Percentiles rank a stretch among this genome's conserved stretches.
Conservation (phyloP, 495 filamentous ascomycete species). For the Penicillium coffeae region DNA sequence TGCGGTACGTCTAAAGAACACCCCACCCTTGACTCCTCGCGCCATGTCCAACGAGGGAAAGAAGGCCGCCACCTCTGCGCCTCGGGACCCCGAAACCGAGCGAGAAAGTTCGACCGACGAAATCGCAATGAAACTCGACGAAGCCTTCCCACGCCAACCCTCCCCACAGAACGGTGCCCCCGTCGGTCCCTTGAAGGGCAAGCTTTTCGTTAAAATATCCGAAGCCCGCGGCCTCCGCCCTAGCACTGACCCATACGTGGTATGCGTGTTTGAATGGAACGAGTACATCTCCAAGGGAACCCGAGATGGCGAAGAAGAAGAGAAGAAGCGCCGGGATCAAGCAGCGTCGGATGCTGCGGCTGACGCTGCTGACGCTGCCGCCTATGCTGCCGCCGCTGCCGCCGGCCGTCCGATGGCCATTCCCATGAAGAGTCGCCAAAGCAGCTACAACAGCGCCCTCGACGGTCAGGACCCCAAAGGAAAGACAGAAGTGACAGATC, state of each 20-base stretch:
- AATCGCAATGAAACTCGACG: slow-evolving; percentile 42
- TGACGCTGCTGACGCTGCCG: slow-evolving; percentile 39
- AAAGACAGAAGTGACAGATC: slow-evolving; percentile 70
- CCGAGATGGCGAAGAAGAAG: slow-evolving; percentile 53
- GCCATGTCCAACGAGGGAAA: slow-evolving; percentile 66
- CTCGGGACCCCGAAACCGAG: slow-evolving; percentile 23
- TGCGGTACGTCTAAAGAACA: slow-evolving; percentile 72
- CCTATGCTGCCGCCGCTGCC: background rate
- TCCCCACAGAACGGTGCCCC: slow-evolving; percentile 49
- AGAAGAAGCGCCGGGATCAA: slow-evolving; percentile 44
- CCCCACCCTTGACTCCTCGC: slow-evolving; percentile 80
- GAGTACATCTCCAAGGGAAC: slow-evolving; percentile 91
- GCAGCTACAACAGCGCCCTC: slow-evolving; percentile 79
- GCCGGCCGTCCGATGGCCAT: slow-evolving; percentile 8
- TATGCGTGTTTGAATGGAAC: slow-evolving; percentile 94
- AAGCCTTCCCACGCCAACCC: slow-evolving; percentile 35
- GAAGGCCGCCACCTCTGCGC: slow-evolving; percentile 30
- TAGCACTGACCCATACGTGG: slow-evolving; percentile 86
- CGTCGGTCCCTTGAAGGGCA: slow-evolving; percentile 78
- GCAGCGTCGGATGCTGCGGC: slow-evolving; percentile 67
- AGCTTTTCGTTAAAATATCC: slow-evolving; percentile 80
- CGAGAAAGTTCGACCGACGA: slow-evolving; percentile 35
- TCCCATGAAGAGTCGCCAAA: slow-evolving; percentile 48
- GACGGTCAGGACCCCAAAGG: slow-evolving; percentile 68
- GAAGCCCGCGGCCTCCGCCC: slow-evolving; percentile 78